These are phyloP conservation scores for Hibiscus syriacus DNA, from an alignment of 345 rosid genomes.

Conservation along the genomic window DNA sequence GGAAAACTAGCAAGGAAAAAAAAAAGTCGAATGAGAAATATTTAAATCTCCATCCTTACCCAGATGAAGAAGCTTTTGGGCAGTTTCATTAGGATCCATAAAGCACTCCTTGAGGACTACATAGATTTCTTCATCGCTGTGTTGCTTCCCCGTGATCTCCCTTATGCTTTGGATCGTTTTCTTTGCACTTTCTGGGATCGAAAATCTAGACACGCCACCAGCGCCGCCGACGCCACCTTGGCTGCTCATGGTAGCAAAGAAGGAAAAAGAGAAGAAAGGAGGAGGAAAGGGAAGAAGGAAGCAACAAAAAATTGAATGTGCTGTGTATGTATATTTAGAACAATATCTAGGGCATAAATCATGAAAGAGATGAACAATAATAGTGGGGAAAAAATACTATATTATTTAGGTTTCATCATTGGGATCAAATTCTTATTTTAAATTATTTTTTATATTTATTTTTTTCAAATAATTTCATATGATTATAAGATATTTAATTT, in stretches of 20 bases:
- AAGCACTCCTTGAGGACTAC: conserved; percentile 53
- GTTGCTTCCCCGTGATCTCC: conserved; percentile 67
- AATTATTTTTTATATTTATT: too few relatives aligned
- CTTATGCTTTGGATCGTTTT: conserved; percentile 57
- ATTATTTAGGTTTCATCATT: too few relatives aligned
- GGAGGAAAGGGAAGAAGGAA: background rate
- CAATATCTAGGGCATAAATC: background rate
- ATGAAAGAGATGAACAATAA: too few relatives aligned
- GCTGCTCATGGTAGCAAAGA: conserved; percentile 27
- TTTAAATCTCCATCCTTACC: conserved; percentile 25
- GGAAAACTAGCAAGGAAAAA: background rate
- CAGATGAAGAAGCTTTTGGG: conserved; percentile 61
- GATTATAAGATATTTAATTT: too few relatives aligned
- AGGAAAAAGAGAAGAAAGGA: background rate
- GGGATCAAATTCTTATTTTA: too few relatives aligned
- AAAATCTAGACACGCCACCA: conserved; percentile 42
- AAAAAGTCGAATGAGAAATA: background rate
- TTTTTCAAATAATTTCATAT: too few relatives aligned
- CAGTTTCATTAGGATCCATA: conserved; percentile 77
- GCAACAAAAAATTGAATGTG: background rate
- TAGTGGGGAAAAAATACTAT: too few relatives aligned
- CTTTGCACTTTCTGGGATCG: conserved; percentile 40
- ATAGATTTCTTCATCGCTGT: conserved; percentile 75
- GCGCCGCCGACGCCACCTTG: conserved; percentile 34
- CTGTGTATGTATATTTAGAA: background rate